Evolutionary conservation across 768 basidiomycete species (phyloP).

Genomic region (Harrya chromipes): DNA sequence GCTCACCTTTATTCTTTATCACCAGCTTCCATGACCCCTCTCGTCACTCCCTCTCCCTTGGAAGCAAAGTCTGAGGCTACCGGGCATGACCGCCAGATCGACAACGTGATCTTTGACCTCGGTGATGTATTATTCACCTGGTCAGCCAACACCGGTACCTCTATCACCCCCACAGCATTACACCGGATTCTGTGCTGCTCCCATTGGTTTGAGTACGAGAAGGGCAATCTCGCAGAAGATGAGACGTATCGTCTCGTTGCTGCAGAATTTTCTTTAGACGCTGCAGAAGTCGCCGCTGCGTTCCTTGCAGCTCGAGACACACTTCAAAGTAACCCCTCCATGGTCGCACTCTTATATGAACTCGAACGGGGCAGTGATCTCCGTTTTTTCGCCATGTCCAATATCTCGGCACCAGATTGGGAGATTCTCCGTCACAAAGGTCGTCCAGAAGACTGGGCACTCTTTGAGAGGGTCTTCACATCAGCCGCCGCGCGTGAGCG

Average conservation of each 20-base stretch:
- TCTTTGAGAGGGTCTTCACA: conserved; percentile 20
- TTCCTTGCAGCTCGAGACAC: conserved; percentile 7
- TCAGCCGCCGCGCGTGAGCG: conserved; percentile 15
- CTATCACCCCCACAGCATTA: conserved; percentile 10
- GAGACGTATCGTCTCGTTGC: conserved; percentile 8
- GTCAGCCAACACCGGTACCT: conserved; percentile 14
- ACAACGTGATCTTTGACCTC: conserved; percentile 22
- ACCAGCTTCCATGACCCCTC: conserved; percentile 3
- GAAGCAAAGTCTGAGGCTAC: background rate
- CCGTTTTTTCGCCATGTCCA: conserved; percentile 21
- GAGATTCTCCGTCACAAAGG: conserved; percentile 15
- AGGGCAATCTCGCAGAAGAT: conserved; percentile 15
- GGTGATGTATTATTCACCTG: conserved; percentile 24
- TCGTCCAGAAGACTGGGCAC: conserved; percentile 14
- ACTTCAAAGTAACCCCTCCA: conserved; percentile 10
- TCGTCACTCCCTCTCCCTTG: conserved; percentile 2
- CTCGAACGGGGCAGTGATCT: conserved; percentile 7
- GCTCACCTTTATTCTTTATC: background rate
- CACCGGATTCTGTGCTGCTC: conserved; percentile 14
- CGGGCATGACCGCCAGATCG: conserved; percentile 12
- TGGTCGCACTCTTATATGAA: conserved; percentile 16
- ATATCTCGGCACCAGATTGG: conserved; percentile 21
- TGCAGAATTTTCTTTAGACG: conserved; percentile 15
- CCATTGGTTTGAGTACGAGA: conserved; percentile 23
- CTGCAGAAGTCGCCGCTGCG: conserved; percentile 7